Conservation (phyloP, 768 basidiomycete genomes). For the Lactarius pseudohatsudake region DNA sequence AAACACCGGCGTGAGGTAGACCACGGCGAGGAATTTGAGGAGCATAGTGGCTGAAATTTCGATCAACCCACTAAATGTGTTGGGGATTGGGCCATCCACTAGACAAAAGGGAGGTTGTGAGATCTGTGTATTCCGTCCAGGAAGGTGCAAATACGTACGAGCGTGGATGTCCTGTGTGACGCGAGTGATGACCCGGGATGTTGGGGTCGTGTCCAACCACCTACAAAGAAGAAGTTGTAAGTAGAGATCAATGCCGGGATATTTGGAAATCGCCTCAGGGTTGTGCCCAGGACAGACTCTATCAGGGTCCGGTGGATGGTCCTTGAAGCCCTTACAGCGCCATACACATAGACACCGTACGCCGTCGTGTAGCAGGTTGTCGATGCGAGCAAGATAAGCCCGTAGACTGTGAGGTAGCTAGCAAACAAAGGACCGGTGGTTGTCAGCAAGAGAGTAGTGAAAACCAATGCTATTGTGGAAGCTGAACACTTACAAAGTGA, state of each 20-base stretch:
- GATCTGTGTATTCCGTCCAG: neutral
- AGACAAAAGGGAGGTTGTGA: neutral
- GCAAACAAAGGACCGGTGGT: neutral
- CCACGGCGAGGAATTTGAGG: conserved; percentile 40
- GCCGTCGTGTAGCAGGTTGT: conserved; percentile 39
- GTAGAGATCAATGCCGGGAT: too few species aligned
- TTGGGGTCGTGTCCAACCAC: conserved; percentile 52
- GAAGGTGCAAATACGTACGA: conserved; percentile 26
- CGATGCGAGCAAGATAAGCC: conserved; percentile 38
- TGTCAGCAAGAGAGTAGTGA: neutral
- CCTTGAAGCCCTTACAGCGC: conserved; percentile 53
- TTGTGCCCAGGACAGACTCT: conserved; percentile 55
- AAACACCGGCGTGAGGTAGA: conserved; percentile 42
- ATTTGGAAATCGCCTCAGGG: conserved; percentile 53
- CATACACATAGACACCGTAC: conserved; percentile 44
- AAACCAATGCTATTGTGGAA: neutral
- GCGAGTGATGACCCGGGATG: conserved; percentile 61
- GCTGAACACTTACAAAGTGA: conserved; percentile 35
- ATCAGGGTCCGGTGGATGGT: conserved; percentile 53
- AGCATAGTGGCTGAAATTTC: conserved; percentile 39
- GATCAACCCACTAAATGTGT: conserved; percentile 32
- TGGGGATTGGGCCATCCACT: conserved; percentile 40
- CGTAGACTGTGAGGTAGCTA: conserved; percentile 52
- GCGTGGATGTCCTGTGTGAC: conserved; percentile 63
- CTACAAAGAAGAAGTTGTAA: conserved; percentile 30